Evolutionary conservation across 129 eudicot genomes (phyloP).

Genomic region (Helianthus annuus): HanXRQr2.0-SUNRISE NC_035436.2:177712855-177713354

Average conservation of each 20-base stretch:
- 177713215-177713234: background rate
- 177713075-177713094: background rate
- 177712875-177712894: too few species aligned
- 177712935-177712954: too few species aligned
- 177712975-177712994: too few species aligned
- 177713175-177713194: slow-evolving; percentile 10
- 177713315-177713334: slow-evolving; percentile 12
- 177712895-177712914: too few species aligned
- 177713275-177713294: slow-evolving; percentile 2
- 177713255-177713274: slow-evolving; percentile 7
- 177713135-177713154: slow-evolving; percentile 12
- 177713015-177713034: too few species aligned
- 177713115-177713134: slow-evolving; percentile 23
- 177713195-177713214: background rate
- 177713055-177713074: too few species aligned
- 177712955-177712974: too few species aligned
- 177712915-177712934: too few species aligned
- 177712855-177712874: too few species aligned
- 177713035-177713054: too few species aligned
- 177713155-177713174: background rate
- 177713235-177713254: background rate
- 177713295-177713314: slow-evolving; percentile 14
- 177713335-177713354: background rate
- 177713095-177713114: slow-evolving; percentile 6
- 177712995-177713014: too few species aligned